Evolutionary conservation across 1,139 yeast species (phyloP).

Genomic region (Saccharomyces hybrid): DNA sequence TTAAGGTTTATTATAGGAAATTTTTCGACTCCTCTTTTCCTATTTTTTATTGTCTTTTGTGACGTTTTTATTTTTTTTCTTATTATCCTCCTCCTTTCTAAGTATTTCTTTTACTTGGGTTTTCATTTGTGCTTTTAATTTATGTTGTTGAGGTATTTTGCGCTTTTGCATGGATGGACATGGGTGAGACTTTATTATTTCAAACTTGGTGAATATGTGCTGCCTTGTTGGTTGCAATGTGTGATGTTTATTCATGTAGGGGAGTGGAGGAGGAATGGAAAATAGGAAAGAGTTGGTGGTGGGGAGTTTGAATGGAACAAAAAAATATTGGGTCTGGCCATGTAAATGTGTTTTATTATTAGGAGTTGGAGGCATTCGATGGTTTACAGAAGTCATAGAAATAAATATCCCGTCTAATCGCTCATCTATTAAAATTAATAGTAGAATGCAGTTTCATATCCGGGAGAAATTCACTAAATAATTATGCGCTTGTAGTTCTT

Average conservation of each 20-base stretch:
- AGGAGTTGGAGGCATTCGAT: background rate
- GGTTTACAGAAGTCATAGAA: slow-evolving; percentile 25
- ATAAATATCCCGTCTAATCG: slow-evolving; percentile 33
- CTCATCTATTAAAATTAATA: slow-evolving; percentile 32
- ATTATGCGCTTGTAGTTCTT: background rate
- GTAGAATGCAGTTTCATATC: slow-evolving; percentile 34
- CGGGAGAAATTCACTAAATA: slow-evolving; percentile 26
- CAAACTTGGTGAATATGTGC: background rate
- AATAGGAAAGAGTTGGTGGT: background rate
- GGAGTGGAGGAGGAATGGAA: background rate
- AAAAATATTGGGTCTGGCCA: background rate
- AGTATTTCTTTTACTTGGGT: background rate
- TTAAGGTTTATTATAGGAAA: slow-evolving; percentile 4
- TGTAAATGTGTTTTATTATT: background rate
- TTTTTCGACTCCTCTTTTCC: background rate
- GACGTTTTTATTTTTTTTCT: background rate
- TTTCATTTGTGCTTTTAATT: background rate
- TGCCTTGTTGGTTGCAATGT: background rate
- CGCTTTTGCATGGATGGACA: background rate
- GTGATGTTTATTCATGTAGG: background rate
- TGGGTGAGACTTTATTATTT: background rate
- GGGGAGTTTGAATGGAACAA: background rate
- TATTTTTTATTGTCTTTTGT: slow-evolving; percentile 1
- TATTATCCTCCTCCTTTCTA: slow-evolving; percentile 2
- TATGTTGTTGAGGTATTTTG: background rate